Percentiles rank a stretch among this genome's conserved stretches.
phyloP scores from a whole-genome alignment of 352 stramenopile species.

The Phytopythium aichiense region DNA sequence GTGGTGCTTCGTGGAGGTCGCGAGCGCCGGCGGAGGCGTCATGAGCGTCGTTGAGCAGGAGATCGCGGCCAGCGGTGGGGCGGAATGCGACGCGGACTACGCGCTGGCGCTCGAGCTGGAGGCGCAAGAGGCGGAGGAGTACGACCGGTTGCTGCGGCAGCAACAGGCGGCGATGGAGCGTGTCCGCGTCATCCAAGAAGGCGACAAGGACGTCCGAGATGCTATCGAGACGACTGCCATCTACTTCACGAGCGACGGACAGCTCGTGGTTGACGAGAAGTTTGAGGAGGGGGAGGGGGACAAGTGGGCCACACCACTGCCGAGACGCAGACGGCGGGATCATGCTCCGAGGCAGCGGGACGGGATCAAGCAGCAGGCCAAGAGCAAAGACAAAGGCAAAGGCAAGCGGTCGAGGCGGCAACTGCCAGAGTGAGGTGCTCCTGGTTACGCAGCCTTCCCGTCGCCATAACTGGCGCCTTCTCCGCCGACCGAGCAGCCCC shows the following conservation, averaged over 20 bases:
- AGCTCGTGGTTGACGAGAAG: background rate
- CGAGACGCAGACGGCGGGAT: background rate
- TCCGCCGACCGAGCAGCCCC: background rate
- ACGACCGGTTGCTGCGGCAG: background rate
- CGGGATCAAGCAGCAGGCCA: background rate
- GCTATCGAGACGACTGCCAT: background rate
- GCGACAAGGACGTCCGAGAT: background rate
- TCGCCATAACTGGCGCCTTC: background rate
- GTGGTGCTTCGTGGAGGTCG: constrained; percentile 76
- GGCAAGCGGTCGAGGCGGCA: background rate
- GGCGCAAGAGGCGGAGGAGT: constrained; percentile 6
- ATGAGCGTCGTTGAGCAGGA: constrained; percentile 77
- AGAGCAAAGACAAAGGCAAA: background rate
- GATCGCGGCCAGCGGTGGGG: constrained; percentile 10
- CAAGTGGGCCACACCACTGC: background rate
- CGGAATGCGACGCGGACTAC: background rate
- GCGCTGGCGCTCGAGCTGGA: constrained; percentile 3
- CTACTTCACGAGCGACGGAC: background rate
- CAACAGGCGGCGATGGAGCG: background rate
- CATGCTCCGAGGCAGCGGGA: background rate
- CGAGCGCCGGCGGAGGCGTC: constrained; percentile 47
- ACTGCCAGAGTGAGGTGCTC: too few species aligned
- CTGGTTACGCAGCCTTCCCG: background rate
- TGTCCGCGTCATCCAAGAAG: background rate
- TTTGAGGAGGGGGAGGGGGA: background rate